Percentiles rank a stretch among this genome's conserved stretches.
Conservation (phyloP, 441 rosid genomes). For the Dalechampia spathulata region DNA sequence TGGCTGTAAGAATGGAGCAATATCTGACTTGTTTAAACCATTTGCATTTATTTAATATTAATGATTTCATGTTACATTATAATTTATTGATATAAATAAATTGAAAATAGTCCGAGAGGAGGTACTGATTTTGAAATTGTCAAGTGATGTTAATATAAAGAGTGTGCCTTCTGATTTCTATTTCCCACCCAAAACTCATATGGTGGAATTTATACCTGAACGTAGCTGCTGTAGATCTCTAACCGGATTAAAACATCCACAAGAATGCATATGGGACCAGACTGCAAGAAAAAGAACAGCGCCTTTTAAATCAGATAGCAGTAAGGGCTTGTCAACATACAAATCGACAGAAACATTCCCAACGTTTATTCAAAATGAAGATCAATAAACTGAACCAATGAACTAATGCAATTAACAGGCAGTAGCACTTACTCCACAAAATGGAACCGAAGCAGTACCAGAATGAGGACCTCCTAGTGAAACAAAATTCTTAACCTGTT, state of each 20-base stretch:
- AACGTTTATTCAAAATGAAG: not conserved
- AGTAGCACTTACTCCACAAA: slow-evolving; percentile 56
- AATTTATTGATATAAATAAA: not conserved
- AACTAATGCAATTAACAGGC: not conserved
- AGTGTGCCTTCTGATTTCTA: not conserved
- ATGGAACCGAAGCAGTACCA: slow-evolving; percentile 74
- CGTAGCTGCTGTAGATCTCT: slow-evolving; percentile 52
- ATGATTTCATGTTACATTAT: not conserved
- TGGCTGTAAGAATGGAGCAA: not conserved
- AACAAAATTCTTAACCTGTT: slow-evolving; percentile 71
- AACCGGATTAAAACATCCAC: slow-evolving; percentile 47
- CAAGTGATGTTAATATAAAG: not conserved
- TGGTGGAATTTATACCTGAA: slow-evolving; percentile 41
- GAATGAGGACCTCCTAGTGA: slow-evolving; percentile 81
- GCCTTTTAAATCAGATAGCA: slow-evolving; percentile 9
- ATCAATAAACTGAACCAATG: not conserved
- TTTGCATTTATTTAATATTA: not conserved
- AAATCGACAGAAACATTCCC: not conserved
- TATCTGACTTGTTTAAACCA: not conserved
- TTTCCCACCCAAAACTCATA: slow-evolving; percentile 7
- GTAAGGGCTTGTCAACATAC: not conserved
- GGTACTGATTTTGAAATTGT: not conserved
- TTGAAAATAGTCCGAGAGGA: not conserved
- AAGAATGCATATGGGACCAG: slow-evolving; percentile 47
- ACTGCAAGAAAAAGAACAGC: slow-evolving; percentile 26